A percentile compares a stretch with the other conserved stretches of the same genome.
Evolutionary conservation across 345 rosid genomes (phyloP).

Genomic region (Eucalyptus shirleyi): DNA sequence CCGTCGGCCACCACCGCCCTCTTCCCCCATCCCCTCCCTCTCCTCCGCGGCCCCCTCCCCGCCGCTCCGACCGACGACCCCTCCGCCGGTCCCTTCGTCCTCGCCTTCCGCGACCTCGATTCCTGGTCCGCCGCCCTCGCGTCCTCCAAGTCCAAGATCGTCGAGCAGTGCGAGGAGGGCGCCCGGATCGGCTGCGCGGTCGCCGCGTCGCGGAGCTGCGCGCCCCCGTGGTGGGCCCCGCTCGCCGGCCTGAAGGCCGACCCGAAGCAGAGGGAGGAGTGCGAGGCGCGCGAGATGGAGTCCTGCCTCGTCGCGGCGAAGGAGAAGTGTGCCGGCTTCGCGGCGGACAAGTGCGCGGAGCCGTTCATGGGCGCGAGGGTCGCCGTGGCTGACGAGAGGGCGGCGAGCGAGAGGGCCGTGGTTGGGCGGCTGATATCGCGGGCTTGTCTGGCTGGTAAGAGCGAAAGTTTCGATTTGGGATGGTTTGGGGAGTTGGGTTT

Average conservation of each 20-base stretch:
- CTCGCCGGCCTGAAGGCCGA: constrained; percentile 16
- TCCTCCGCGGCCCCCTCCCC: constrained; percentile 55
- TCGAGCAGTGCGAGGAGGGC: constrained; percentile 66
- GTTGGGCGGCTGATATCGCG: constrained; percentile 20
- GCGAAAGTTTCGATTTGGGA: constrained; percentile 6
- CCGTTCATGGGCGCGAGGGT: constrained; percentile 67
- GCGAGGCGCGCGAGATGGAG: constrained; percentile 73
- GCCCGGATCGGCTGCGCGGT: constrained; percentile 84
- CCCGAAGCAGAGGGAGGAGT: constrained; percentile 50
- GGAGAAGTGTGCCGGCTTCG: constrained; percentile 56
- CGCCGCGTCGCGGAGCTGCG: constrained; percentile 57
- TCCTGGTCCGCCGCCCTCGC: constrained; percentile 56
- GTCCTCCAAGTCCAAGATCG: constrained; percentile 27
- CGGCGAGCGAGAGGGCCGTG: background rate
- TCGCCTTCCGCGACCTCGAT: constrained; percentile 47
- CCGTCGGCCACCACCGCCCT: constrained; percentile 39
- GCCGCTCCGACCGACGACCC: constrained; percentile 30
- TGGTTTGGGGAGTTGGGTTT: constrained; percentile 3
- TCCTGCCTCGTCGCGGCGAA: constrained; percentile 46
- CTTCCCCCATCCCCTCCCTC: constrained; percentile 47
- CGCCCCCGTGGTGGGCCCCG: constrained; percentile 72
- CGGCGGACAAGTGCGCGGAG: constrained; percentile 34
- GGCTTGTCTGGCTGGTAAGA: constrained; percentile 30
- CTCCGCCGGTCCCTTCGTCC: constrained; percentile 29
- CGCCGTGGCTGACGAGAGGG: constrained; percentile 4